These are phyloP conservation scores for Warburgia ugandensis DNA, from an alignment of 164 flowering plant species.

Conservation along the genomic window DNA sequence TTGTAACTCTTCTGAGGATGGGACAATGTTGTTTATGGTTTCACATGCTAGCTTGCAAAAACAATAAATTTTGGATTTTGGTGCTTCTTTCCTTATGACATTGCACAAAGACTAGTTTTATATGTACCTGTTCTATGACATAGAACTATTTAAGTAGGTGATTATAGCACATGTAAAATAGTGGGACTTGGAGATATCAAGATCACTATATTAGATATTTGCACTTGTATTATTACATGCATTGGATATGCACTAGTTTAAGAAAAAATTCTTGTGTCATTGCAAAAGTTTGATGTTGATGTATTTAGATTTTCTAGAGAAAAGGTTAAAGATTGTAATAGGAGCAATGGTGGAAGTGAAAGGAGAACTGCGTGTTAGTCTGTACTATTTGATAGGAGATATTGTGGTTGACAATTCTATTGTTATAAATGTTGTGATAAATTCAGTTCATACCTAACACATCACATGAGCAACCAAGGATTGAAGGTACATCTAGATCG, in stretches of 20 bases:
- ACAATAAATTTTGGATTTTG: background rate
- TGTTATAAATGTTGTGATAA: background rate
- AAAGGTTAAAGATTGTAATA: background rate
- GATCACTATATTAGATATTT: too few relatives aligned
- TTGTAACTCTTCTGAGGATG: too few relatives aligned
- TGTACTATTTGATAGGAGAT: background rate
- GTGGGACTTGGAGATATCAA: background rate
- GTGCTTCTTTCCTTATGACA: background rate
- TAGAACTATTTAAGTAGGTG: background rate
- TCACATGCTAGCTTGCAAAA: background rate
- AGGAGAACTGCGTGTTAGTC: background rate
- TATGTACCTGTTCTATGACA: background rate
- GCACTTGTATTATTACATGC: too few relatives aligned
- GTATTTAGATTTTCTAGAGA: background rate
- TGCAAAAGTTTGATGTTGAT: too few relatives aligned
- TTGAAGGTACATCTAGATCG: background rate
- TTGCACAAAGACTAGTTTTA: background rate
- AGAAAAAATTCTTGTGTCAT: too few relatives aligned
- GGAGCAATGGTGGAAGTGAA: background rate
- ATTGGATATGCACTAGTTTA: too few relatives aligned
- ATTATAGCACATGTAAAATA: background rate
- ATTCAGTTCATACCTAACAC: background rate
- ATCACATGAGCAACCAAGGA: background rate
- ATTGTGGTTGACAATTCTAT: background rate
- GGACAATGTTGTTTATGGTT: background rate